These are phyloP conservation scores for Fraxinus paxiana DNA, from an alignment of 305 asterid genomes.

Conservation along the genomic window DNA sequence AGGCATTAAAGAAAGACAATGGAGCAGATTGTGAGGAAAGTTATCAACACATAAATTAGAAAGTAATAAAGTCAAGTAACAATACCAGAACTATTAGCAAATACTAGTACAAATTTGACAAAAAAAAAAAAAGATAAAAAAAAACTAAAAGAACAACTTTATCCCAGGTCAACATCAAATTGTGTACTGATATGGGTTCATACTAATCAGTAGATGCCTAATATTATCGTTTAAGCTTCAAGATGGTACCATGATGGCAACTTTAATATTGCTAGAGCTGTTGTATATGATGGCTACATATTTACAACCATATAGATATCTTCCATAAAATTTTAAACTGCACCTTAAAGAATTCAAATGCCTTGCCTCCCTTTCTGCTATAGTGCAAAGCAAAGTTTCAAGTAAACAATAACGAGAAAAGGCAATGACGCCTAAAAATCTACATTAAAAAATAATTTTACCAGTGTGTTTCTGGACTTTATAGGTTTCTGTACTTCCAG, in stretches of 20 bases:
- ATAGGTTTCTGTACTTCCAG: constrained; percentile 89
- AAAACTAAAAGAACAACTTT: background rate
- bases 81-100: background rate
- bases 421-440: background rate
- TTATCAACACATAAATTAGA: background rate
- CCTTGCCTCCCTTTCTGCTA: background rate
- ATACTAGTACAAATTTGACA: background rate
- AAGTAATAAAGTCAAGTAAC: background rate
- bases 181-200: background rate
- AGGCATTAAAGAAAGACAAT: background rate
- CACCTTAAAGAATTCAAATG: background rate
- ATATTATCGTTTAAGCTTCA: background rate
- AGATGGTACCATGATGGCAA: background rate
- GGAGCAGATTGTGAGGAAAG: background rate
- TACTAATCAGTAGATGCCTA: background rate
- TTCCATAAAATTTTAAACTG: background rate
- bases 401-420: background rate
- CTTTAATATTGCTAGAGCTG: background rate
- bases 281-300: background rate
- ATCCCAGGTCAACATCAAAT: background rate
- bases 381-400: background rate
- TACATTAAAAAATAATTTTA: constrained; percentile 16
- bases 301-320: background rate
- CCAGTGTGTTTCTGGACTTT: constrained; percentile 23
- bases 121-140: background rate